Percentiles rank a stretch among this genome's conserved stretches.
phyloP scores from a whole-genome alignment of 2,329 filamentous ascomycete genomes.

The Lasiodiplodia hormozganensis region DNA sequence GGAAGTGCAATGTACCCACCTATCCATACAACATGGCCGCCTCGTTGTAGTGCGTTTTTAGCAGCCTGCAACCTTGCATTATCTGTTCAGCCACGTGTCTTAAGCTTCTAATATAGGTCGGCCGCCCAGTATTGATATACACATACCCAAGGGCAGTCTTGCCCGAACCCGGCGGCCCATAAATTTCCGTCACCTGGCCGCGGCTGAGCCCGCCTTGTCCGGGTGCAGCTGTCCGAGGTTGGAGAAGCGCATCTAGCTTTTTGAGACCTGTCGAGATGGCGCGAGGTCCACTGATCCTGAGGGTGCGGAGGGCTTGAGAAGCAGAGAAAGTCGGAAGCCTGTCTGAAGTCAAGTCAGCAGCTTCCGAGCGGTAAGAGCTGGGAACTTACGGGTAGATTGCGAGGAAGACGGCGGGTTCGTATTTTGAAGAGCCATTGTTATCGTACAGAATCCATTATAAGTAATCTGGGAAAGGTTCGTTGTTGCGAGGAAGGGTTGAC shows the following conservation, averaged over 20 bases:
- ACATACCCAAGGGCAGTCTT: conserved; percentile 84
- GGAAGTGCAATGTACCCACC: conserved; percentile 60
- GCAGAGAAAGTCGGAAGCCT: conserved; percentile 79
- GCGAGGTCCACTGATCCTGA: conserved; percentile 59
- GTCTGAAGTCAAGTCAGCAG: conserved; percentile 52
- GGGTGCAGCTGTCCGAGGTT: conserved; percentile 37
- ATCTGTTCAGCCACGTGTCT: neutral
- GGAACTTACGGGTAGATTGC: conserved; percentile 48
- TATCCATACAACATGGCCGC: conserved; percentile 78
- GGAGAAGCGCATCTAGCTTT: conserved; percentile 55
- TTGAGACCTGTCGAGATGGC: conserved; percentile 56
- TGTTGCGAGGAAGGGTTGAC: neutral
- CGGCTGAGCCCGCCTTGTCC: conserved; percentile 67
- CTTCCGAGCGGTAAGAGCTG: neutral
- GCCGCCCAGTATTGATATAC: conserved; percentile 7
- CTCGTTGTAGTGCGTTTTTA: conserved; percentile 66
- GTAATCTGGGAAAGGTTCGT: neutral
- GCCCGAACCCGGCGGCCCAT: conserved; percentile 84
- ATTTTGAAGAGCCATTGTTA: conserved; percentile 41
- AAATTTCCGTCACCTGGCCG: conserved; percentile 84
- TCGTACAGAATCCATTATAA: neutral
- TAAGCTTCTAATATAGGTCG: neutral
- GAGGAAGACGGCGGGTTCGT: conserved; percentile 36
- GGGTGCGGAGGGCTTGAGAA: conserved; percentile 70
- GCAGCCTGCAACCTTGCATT: conserved; percentile 71